Percentiles rank a stretch among this genome's conserved stretches.
Evolutionary conservation across 2,329 filamentous ascomycete genomes (phyloP).

Genomic region (Colletotrichum neosansevieriae): DNA sequence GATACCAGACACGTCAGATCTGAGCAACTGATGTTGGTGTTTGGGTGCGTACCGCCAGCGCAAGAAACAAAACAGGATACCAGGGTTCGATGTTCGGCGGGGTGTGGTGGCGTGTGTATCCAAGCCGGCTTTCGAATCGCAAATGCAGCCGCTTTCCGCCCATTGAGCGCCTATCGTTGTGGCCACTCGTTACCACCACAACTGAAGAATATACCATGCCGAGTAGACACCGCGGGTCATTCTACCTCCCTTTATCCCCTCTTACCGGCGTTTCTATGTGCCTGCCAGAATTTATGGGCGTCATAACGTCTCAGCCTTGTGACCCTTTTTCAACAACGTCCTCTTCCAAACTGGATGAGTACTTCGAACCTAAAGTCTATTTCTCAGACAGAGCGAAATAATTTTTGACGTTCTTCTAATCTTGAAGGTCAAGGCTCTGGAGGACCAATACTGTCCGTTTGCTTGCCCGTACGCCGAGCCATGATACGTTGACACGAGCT

Average conservation of each 20-base stretch:
- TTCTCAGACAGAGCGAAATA: neutral
- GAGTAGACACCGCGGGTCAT: constrained; percentile 5
- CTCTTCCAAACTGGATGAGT: neutral
- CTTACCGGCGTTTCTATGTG: neutral
- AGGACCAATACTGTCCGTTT: too few relatives aligned
- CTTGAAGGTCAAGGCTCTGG: too few relatives aligned
- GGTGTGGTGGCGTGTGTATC: constrained; percentile 37
- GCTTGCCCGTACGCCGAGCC: neutral
- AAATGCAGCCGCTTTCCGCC: constrained; percentile 36
- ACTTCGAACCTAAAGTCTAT: too few relatives aligned
- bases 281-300: neutral
- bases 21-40: constrained; percentile 22
- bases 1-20: constrained; percentile 36
- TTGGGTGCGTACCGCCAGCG: constrained; percentile 32
- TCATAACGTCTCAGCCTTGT: constrained; percentile 5
- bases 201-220: constrained; percentile 13
- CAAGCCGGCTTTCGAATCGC: constrained; percentile 34
- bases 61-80: constrained; percentile 11
- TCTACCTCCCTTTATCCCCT: neutral
- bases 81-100: neutral
- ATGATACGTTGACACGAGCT: constrained; percentile 14
- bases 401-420: too few relatives aligned
- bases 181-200: constrained; percentile 23
- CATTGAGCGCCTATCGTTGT: constrained; percentile 18
- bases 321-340: neutral